Percentiles rank a stretch among this genome's conserved stretches.
Evolutionary conservation across 139 green algal genomes (phyloP).

Genomic region (Chlorella sp.): DNA sequence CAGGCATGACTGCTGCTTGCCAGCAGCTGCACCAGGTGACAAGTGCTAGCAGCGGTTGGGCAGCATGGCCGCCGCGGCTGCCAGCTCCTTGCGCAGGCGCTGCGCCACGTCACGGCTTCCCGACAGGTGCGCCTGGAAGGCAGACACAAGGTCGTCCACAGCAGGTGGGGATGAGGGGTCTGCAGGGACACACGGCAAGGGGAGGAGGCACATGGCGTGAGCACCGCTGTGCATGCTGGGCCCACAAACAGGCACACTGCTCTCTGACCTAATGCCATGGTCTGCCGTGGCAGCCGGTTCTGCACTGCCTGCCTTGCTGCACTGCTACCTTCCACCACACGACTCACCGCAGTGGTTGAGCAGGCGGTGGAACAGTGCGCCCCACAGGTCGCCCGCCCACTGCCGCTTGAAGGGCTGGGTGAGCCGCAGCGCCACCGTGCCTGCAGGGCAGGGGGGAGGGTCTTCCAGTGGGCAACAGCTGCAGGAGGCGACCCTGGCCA

Average conservation of each 20-base stretch:
- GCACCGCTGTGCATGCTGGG: not conserved
- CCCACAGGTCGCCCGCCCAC: constrained; percentile 52
- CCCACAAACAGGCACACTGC: not conserved
- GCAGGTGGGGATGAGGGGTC: not conserved
- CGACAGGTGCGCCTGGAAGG: constrained; percentile 1
- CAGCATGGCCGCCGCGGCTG: not conserved
- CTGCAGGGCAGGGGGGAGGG: constrained; percentile 3
- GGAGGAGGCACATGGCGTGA: not conserved
- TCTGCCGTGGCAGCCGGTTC: too few relatives aligned
- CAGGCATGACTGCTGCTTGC: too few relatives aligned
- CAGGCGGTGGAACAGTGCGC: constrained; percentile 45
- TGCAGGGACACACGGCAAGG: not conserved
- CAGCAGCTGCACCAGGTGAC: not conserved
- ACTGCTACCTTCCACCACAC: not conserved
- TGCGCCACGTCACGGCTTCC: not conserved
- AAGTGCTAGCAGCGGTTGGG: not conserved
- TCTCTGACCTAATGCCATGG: not conserved
- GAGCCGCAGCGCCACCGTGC: constrained; percentile 30
- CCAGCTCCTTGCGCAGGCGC: constrained; percentile 8
- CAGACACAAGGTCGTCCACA: not conserved
- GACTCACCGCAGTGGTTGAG: constrained; percentile 43
- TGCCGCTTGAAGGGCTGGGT: constrained; percentile 45
- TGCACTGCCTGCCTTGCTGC: not conserved
- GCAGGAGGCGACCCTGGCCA: not conserved
- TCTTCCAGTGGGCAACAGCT: not conserved